Conservation (phyloP, 768 basidiomycete species). For the Heimioporus sp. region DNA sequence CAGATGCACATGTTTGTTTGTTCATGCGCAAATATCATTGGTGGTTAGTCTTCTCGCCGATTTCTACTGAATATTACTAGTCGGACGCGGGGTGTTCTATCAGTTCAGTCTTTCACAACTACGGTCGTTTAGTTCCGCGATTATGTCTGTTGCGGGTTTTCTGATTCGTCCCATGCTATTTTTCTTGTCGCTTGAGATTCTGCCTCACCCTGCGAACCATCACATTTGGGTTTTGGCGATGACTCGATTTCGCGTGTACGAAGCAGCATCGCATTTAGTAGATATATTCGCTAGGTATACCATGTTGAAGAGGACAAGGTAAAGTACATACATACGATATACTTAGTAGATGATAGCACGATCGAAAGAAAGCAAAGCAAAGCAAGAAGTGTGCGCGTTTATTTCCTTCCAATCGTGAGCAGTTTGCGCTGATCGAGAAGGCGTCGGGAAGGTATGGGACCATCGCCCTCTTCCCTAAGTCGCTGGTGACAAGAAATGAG, state of each 20-base stretch:
- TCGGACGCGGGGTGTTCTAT: conserved; percentile 5
- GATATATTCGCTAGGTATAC: not conserved
- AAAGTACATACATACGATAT: not conserved
- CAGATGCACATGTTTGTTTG: conserved; percentile 20
- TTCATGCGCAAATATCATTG: conserved; percentile 19
- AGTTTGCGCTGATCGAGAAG: conserved; percentile 12
- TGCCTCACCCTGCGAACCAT: conserved; percentile 4
- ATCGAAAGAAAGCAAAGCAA: not conserved
- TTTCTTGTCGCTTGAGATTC: conserved; percentile 13
- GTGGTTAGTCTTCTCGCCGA: conserved; percentile 11
- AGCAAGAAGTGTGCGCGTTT: not conserved
- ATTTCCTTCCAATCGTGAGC: conserved; percentile 4
- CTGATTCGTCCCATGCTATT: conserved; percentile 14
- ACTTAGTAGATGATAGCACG: conserved; percentile 6
- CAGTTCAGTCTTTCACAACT: conserved; percentile 24
- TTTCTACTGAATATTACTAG: not conserved
- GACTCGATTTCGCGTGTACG: conserved; percentile 8
- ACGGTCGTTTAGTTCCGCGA: conserved; percentile 33
- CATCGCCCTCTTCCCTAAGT: conserved; percentile 19
- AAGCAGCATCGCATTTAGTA: conserved; percentile 11
- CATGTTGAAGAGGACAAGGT: not conserved
- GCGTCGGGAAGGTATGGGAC: conserved; percentile 20
- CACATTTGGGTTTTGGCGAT: conserved; percentile 4
- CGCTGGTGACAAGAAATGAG: conserved; percentile 17
- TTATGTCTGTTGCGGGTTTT: conserved; percentile 23